A percentile compares a stretch with the other conserved stretches of the same genome.
Conservation (phyloP, 495 filamentous ascomycete species). For the Penicillium cataractarum region DNA sequence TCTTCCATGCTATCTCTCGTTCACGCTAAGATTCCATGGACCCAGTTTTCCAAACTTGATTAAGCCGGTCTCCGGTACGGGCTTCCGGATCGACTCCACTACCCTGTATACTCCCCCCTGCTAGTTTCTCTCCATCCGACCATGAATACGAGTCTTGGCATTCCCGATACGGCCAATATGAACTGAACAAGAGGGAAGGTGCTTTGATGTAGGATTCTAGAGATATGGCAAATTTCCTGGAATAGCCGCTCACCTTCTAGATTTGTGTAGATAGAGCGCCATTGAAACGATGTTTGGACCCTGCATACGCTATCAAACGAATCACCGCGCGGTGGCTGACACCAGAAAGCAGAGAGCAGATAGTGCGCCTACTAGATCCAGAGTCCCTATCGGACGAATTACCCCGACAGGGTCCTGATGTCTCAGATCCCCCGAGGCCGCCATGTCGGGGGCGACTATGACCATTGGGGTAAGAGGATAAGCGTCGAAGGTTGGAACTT, state of each 20-base stretch:
- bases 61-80: not conserved
- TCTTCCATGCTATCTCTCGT: not conserved
- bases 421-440: conserved; percentile 4
- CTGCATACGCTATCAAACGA: not conserved
- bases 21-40: not conserved
- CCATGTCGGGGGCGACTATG: not conserved
- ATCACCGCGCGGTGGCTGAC: not conserved
- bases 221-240: not conserved
- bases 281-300: not conserved
- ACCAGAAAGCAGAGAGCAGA: not conserved
- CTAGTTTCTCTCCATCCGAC: not conserved
- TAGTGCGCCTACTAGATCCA: too few relatives aligned
- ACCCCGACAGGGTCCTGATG: not conserved
- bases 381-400: not conserved
- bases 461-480: conserved; percentile 1
- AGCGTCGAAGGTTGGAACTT: not conserved
- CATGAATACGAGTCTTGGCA: not conserved
- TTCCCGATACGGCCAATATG: not conserved
- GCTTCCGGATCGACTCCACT: not conserved
- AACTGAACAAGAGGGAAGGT: not conserved
- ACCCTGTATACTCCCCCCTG: not conserved
- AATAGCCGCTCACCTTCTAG: conserved; percentile 2
- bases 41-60: not conserved
- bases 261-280: conserved; percentile 6
- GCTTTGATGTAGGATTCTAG: not conserved